Conservation (phyloP, 768 basidiomycete genomes). For the Steccherinum ochraceum region DNA sequence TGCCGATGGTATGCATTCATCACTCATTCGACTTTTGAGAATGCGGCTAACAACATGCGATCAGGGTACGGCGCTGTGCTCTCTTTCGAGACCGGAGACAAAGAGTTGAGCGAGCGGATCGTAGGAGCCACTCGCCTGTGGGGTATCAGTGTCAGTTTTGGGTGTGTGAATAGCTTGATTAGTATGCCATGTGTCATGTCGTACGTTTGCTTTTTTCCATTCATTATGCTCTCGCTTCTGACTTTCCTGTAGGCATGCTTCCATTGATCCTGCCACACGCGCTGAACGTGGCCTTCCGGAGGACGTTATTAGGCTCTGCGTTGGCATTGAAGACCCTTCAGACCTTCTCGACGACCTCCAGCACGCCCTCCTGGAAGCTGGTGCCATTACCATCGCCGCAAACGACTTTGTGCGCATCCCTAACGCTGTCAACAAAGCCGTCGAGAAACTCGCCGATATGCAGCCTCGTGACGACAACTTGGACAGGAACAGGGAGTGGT, state of each 20-base stretch:
- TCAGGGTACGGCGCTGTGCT: slow-evolving; percentile 77
- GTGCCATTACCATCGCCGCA: slow-evolving; percentile 63
- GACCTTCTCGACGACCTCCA: slow-evolving; percentile 96
- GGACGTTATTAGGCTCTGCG: slow-evolving; percentile 94
- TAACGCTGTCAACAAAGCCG: slow-evolving; percentile 46
- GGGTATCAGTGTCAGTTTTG: slow-evolving; percentile 98
- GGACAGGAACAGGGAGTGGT: slow-evolving; percentile 45
- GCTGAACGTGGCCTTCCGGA: slow-evolving; percentile 98
- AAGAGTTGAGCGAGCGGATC: slow-evolving; percentile 83
- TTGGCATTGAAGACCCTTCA: slow-evolving; percentile 92
- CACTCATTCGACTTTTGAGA: background rate
- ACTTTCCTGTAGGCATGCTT: slow-evolving; percentile 68
- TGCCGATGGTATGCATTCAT: slow-evolving; percentile 51
- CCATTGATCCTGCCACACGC: slow-evolving; percentile 92
- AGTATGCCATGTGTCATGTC: slow-evolving; percentile 99
- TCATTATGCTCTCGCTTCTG: background rate
- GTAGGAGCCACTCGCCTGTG: slow-evolving; percentile 90
- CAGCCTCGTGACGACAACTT: slow-evolving; percentile 11
- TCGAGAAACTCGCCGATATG: slow-evolving; percentile 57
- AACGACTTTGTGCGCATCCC: slow-evolving; percentile 42
- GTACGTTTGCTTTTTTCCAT: slow-evolving; percentile 46
- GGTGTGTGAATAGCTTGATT: slow-evolving; percentile 95
- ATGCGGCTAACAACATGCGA: too few species aligned
- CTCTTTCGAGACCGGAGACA: slow-evolving; percentile 91
- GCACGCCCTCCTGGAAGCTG: slow-evolving; percentile 84